phyloP scores from a whole-genome alignment of 2,329 filamentous ascomycete genomes.

The Ilyonectria mors-panacis region DNA sequence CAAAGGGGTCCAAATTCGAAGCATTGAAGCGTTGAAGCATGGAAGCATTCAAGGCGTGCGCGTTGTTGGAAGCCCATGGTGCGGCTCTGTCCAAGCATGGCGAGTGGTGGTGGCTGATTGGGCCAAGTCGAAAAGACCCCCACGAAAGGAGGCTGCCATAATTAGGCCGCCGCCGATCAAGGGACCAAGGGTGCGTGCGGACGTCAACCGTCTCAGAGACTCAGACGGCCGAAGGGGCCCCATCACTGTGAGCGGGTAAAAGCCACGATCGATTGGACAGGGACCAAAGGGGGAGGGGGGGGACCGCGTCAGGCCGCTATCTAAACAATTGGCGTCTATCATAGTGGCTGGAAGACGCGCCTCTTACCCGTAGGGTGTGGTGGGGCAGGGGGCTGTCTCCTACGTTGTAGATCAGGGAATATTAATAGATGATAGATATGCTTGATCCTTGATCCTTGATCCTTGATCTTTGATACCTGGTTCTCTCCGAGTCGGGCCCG shows the following conservation, averaged over 20 bases:
- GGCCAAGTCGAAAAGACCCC: not conserved
- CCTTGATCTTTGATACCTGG: not conserved
- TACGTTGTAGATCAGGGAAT: not conserved
- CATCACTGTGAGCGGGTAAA: not conserved
- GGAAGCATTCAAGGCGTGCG: not conserved
- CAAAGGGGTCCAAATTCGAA: not conserved
- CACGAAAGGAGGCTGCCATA: not conserved
- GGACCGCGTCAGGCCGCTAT: not conserved
- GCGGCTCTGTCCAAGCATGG: not conserved
- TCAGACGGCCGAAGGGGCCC: not conserved
- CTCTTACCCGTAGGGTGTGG: not conserved
- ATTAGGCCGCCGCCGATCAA: not conserved
- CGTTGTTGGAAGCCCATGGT: not conserved
- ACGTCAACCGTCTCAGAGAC: not conserved
- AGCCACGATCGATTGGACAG: not conserved
- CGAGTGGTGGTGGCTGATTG: not conserved
- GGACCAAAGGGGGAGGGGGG: not conserved
- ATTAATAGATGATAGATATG: not conserved
- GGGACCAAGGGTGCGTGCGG: not conserved
- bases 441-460: not conserved
- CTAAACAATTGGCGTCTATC: not conserved
- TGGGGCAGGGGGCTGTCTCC: not conserved
- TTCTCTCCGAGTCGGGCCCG: not conserved
- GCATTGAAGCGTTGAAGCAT: not conserved
- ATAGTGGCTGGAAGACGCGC: not conserved